phyloP scores from a whole-genome alignment of 352 stramenopile genomes.

The Globisporangium nunn region DNA sequence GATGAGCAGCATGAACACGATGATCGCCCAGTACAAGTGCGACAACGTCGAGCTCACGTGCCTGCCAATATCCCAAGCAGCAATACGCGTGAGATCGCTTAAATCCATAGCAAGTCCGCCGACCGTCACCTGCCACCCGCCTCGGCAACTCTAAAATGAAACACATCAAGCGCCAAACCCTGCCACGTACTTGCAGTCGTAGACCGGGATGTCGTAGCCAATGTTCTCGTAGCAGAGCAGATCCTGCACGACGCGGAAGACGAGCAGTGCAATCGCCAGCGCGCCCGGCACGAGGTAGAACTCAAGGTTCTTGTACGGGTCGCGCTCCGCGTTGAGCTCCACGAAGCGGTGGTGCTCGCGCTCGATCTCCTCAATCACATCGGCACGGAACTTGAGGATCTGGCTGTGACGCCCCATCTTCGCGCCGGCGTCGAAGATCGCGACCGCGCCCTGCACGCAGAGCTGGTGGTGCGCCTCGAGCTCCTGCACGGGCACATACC shows the following conservation, averaged over 20 bases:
- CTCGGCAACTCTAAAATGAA: background rate
- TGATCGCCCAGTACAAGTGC: slow-evolving; percentile 84
- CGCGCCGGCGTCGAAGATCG: slow-evolving; percentile 91
- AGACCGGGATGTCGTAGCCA: slow-evolving; percentile 81
- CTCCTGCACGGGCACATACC: slow-evolving; percentile 87
- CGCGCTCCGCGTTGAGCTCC: slow-evolving; percentile 92
- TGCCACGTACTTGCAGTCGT: slow-evolving; percentile 86
- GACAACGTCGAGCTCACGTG: slow-evolving; percentile 82
- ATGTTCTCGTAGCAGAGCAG: slow-evolving; percentile 81
- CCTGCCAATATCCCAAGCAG: slow-evolving; percentile 20
- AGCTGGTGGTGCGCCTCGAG: slow-evolving; percentile 86
- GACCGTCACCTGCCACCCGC: too few species aligned
- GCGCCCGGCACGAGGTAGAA: slow-evolving; percentile 91
- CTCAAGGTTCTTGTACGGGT: slow-evolving; percentile 93
- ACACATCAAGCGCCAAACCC: background rate
- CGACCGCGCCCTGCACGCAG: slow-evolving; percentile 74
- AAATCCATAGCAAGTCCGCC: background rate
- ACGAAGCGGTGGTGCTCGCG: slow-evolving; percentile 88
- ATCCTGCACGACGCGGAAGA: slow-evolving; percentile 85
- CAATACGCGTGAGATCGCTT: background rate
- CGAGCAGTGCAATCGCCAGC: slow-evolving; percentile 84
- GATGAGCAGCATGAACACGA: slow-evolving; percentile 84
- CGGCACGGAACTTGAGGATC: slow-evolving; percentile 84
- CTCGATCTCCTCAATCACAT: slow-evolving; percentile 86
- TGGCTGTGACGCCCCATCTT: slow-evolving; percentile 92